phyloP scores from a whole-genome alignment of 306 rosid genomes.

The Trifolium fragiferum region DNA sequence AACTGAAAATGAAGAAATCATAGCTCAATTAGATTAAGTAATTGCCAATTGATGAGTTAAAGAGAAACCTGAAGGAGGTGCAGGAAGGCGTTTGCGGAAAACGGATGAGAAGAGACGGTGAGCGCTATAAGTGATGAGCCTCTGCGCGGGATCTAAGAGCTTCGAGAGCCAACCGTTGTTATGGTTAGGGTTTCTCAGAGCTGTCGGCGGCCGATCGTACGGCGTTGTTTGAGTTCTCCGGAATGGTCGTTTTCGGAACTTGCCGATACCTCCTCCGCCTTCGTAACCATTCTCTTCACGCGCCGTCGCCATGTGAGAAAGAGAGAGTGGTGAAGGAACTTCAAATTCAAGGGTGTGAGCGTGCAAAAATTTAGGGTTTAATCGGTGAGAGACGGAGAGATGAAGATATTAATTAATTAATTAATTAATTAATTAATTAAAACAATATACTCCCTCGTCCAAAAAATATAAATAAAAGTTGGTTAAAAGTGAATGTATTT shows the following conservation, averaged over 20 bases:
- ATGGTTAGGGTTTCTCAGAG: conserved; percentile 60
- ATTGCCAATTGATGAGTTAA: background rate
- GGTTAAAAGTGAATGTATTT: no score
- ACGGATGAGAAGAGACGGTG: conserved; percentile 71
- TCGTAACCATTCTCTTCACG: conserved; percentile 70
- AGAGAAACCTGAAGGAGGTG: conserved; percentile 47
- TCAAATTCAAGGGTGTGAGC: conserved; percentile 26
- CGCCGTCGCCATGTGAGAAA: conserved; percentile 69
- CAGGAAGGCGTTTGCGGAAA: conserved; percentile 73
- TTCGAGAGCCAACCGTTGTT: conserved; percentile 78
- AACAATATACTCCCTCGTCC: no score
- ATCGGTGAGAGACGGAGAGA: conserved; percentile 10
- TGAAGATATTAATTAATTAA: no score
- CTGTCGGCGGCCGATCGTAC: conserved; percentile 76
- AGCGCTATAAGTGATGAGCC: conserved; percentile 70
- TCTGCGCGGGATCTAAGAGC: conserved; percentile 94
- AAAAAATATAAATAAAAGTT: no score
- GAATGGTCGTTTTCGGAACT: conserved; percentile 72
- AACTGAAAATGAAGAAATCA: background rate
- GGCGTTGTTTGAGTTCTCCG: conserved; percentile 70
- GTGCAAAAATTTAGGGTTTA: conserved; percentile 59
- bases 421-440: no score
- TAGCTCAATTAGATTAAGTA: background rate
- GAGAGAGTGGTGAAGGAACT: conserved; percentile 41
- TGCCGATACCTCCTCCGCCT: conserved; percentile 59